Evolutionary conservation across 176 grass and related monocot species (phyloP).

Genomic region (Leersia perrieri): DNA sequence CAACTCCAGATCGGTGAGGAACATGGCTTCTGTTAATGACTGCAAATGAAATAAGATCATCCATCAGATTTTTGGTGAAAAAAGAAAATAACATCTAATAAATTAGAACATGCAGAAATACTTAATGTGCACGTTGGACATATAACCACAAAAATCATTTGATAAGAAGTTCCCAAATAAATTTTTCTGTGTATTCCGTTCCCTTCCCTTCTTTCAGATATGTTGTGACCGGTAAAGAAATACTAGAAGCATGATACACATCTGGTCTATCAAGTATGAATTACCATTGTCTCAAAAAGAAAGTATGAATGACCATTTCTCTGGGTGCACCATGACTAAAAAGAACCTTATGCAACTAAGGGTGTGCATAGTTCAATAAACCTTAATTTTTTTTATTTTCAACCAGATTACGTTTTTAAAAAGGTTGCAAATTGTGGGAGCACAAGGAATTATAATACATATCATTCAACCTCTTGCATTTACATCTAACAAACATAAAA

Average conservation of each 20-base stretch:
- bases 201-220: not conserved
- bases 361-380: not conserved
- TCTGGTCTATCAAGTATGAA: not conserved
- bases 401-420: not conserved
- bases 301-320: not conserved
- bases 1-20: slow-evolving; percentile 86
- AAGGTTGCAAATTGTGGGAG: not conserved
- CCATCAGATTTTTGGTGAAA: slow-evolving; percentile 10
- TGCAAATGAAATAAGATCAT: slow-evolving; percentile 54
- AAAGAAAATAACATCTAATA: slow-evolving; percentile 4
- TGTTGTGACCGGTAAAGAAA: not conserved
- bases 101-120: not conserved
- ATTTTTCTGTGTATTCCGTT: not conserved
- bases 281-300: too few relatives aligned
- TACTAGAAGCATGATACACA: not conserved
- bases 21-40: slow-evolving; percentile 90
- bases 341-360: not conserved
- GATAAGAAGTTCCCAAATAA: not conserved
- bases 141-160: not conserved
- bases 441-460: not conserved
- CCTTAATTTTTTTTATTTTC: not conserved
- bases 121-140: not conserved
- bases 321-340: not conserved
- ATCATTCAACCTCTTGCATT: not conserved
- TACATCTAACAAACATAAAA: not conserved